Evolutionary conservation across 1,139 yeast genomes (phyloP).

Genomic region (Pichia sp.): DNA sequence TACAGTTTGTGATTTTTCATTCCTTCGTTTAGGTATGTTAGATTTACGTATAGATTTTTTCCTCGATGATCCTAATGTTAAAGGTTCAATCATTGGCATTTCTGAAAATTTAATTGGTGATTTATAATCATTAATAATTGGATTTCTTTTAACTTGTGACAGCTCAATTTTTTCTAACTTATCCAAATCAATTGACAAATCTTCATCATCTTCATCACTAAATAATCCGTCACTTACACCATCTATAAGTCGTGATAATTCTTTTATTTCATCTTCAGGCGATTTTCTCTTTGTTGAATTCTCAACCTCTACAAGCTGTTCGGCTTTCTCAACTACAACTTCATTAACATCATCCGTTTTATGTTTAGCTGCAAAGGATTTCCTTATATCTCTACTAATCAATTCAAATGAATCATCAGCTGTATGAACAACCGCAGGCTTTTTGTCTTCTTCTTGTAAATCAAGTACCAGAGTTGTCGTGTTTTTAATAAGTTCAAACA

Average conservation of each 20-base stretch:
- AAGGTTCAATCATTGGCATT: slow-evolving; percentile 40
- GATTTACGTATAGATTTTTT: slow-evolving; percentile 22
- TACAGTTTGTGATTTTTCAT: neutral
- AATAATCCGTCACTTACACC: slow-evolving; percentile 20
- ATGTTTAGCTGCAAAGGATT: slow-evolving; percentile 26
- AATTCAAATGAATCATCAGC: slow-evolving; percentile 28
- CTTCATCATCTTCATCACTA: slow-evolving; percentile 23
- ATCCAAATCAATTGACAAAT: slow-evolving; percentile 22
- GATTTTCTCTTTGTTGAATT: slow-evolving; percentile 21
- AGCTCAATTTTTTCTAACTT: slow-evolving; percentile 27
- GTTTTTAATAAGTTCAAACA: slow-evolving; percentile 17
- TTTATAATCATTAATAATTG: slow-evolving; percentile 17
- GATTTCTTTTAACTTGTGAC: slow-evolving; percentile 18
- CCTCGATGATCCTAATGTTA: slow-evolving; percentile 31
- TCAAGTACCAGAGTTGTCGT: slow-evolving; percentile 16
- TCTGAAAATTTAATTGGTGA: slow-evolving; percentile 38
- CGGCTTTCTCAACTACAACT: neutral
- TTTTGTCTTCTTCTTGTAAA: neutral
- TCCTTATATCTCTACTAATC: slow-evolving; percentile 27
- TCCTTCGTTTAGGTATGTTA: neutral
- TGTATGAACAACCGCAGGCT: neutral
- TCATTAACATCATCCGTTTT: neutral
- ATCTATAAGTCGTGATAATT: slow-evolving; percentile 19
- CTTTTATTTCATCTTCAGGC: slow-evolving; percentile 19
- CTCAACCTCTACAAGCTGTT: neutral